Percentiles rank a stretch among this genome's conserved stretches.
Conservation (phyloP, 805 yeast species). For the Komagataella mondaviorum region DNA sequence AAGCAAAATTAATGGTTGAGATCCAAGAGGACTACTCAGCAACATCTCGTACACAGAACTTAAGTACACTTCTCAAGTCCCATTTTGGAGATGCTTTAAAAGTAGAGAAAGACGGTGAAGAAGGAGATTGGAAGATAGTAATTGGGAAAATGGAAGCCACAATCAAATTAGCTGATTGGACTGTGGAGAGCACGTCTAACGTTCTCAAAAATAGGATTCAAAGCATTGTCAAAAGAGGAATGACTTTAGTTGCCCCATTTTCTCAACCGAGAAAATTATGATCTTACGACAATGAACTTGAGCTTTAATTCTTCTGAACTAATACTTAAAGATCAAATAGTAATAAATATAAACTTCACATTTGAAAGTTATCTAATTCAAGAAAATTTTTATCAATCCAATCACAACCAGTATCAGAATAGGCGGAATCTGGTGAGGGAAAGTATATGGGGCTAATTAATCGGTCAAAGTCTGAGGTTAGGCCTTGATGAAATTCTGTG, state of each 20-base stretch:
- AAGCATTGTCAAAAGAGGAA: constrained; percentile 66
- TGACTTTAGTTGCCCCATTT: constrained; percentile 74
- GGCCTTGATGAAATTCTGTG: not conserved
- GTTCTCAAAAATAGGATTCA: constrained; percentile 74
- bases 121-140: constrained; percentile 40
- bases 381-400: constrained; percentile 38
- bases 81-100: constrained; percentile 78
- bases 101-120: constrained; percentile 15
- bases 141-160: constrained; percentile 69
- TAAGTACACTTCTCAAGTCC: constrained; percentile 52
- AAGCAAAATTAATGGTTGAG: constrained; percentile 10
- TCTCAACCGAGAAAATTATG: constrained; percentile 19
- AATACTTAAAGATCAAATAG: not conserved
- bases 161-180: constrained; percentile 49
- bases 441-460: constrained; percentile 5
- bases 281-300: not conserved
- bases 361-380: constrained; percentile 20
- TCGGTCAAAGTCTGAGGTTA: not conserved
- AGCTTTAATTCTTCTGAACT: not conserved
- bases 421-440: constrained; percentile 1
- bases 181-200: constrained; percentile 57
- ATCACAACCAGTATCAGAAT: constrained; percentile 42
- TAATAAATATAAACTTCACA: constrained; percentile 1
- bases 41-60: constrained; percentile 32
- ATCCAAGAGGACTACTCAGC: constrained; percentile 12